Evolutionary conservation across 106 monocot species (phyloP), one percentile per base, ranked within the genome.

Genomic region (Dioscorea alata): DNA sequence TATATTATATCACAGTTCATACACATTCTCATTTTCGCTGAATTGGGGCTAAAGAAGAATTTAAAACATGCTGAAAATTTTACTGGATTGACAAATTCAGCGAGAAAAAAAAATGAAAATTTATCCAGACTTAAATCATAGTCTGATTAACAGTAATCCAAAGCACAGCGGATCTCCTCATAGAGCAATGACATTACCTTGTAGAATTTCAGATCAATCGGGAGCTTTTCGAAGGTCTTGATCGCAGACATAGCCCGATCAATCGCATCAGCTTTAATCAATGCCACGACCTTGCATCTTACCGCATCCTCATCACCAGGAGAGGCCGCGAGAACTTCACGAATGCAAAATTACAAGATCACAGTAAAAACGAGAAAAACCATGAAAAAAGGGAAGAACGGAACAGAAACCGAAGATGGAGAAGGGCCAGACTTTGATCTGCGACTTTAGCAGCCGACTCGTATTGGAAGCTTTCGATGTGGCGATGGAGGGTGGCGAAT

Each of bases 261-360:
- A 65, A 76, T 57, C 20, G 53, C 33, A 48, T 81, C 76, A 9
- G 76, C 72, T 69, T 81, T 81, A 48, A 81, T 81, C 62, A 81
- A 59, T 17, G 81, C 81, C 57, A 81, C 81, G 23, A 81, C 63
- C 81, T 76, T 81, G 72, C 81, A 81, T 19, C 72, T 71, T 32
- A 76, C 14, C 20, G 81, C 81, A 33, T 81, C 81, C 72, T 81
- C 76, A 20, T 81, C 81, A 9, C 72, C 68, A 0, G 81, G 81
- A n/a, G 32, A 23, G n/a, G 21, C 13, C 15, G 66, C 54, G 48
- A 81, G 63, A 24, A 81, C 81, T 81, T 54, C 17, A 57, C 23
- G 1, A 53, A 48, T 57, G 22, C 13, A 60, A 6, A 21, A 17
- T 23, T 15, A 23, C 48, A 49, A 50, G 12, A 42, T 34, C 10